Evolutionary conservation across 2,329 filamentous ascomycete species (phyloP).

Genomic region (Dactylellina cionopaga): DNA sequence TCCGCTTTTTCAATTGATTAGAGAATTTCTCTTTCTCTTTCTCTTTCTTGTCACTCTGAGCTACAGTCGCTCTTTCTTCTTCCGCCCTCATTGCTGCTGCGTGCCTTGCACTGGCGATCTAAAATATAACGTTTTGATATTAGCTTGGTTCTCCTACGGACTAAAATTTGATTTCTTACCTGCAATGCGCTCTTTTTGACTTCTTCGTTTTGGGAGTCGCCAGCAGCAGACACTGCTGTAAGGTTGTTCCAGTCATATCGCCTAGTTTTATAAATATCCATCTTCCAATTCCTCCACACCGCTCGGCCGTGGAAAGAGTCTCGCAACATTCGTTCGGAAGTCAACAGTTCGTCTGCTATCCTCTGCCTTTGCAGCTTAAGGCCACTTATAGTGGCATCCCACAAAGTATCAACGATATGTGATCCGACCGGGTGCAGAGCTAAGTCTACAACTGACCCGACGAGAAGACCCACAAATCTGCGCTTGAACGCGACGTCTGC

Average conservation of each 20-base stretch:
- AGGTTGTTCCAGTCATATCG: slow-evolving; percentile 72
- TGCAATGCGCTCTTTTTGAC: slow-evolving; percentile 30
- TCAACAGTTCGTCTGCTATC: slow-evolving; percentile 71
- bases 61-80: slow-evolving; percentile 1
- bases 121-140: neutral
- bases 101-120: slow-evolving; percentile 39
- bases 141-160: slow-evolving; percentile 56
- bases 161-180: slow-evolving; percentile 57
- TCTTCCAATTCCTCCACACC: slow-evolving; percentile 78
- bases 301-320: slow-evolving; percentile 73
- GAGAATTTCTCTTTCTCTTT: slow-evolving; percentile 13
- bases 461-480: slow-evolving; percentile 72
- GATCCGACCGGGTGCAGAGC: slow-evolving; percentile 72
- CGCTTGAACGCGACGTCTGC: slow-evolving; percentile 65
- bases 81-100: slow-evolving; percentile 25
- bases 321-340: slow-evolving; percentile 70
- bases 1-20: neutral
- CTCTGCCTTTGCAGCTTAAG: slow-evolving; percentile 73
- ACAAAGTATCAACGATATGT: slow-evolving; percentile 74
- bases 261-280: slow-evolving; percentile 75
- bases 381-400: slow-evolving; percentile 71
- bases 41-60: neutral
- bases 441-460: slow-evolving; percentile 70
- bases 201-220: slow-evolving; percentile 54
- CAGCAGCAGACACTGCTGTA: slow-evolving; percentile 62